Evolutionary conservation across 176 grass and related monocot genomes (phyloP).

Genomic region (Cocos nucifera): DNA sequence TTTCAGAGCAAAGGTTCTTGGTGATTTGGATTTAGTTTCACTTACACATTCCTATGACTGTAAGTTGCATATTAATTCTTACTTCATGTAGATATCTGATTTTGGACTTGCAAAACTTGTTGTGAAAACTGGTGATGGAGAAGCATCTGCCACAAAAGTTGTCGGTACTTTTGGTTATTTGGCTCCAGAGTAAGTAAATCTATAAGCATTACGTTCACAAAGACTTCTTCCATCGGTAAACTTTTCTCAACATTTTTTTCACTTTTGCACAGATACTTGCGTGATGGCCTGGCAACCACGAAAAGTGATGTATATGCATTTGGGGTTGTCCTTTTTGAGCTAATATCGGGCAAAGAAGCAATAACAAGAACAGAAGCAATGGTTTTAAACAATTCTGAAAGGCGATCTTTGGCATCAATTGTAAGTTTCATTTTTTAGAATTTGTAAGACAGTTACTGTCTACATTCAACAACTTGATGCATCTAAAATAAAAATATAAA

Average conservation of each 20-base stretch:
- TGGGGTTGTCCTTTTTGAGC: conserved; percentile 88
- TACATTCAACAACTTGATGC: no score
- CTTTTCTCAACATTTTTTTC: conserved; percentile 1
- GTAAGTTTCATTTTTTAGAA: conserved; percentile 38
- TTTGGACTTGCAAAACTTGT: conserved; percentile 97
- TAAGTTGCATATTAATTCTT: no score
- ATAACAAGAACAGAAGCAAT: conserved; percentile 69
- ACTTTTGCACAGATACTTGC: conserved; percentile 64
- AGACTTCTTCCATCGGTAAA: neutral
- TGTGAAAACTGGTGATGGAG: conserved; percentile 75
- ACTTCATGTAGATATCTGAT: conserved; percentile 66
- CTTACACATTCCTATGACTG: no score
- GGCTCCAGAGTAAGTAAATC: conserved; percentile 77
- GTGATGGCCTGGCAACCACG: conserved; percentile 78
- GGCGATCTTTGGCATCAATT: conserved; percentile 84
- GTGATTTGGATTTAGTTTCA: neutral
- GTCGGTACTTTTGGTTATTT: conserved; percentile 98
- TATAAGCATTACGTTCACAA: conserved; percentile 2
- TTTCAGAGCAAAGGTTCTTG: conserved; percentile 80
- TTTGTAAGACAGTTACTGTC: no score
- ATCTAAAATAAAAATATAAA: no score
- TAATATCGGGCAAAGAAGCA: conserved; percentile 91
- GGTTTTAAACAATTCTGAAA: conserved; percentile 50
- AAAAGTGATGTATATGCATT: conserved; percentile 99
- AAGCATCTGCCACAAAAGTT: conserved; percentile 94